Conservation (phyloP, 495 filamentous ascomycete species). For the Aspergillus bridgeri region DNA sequence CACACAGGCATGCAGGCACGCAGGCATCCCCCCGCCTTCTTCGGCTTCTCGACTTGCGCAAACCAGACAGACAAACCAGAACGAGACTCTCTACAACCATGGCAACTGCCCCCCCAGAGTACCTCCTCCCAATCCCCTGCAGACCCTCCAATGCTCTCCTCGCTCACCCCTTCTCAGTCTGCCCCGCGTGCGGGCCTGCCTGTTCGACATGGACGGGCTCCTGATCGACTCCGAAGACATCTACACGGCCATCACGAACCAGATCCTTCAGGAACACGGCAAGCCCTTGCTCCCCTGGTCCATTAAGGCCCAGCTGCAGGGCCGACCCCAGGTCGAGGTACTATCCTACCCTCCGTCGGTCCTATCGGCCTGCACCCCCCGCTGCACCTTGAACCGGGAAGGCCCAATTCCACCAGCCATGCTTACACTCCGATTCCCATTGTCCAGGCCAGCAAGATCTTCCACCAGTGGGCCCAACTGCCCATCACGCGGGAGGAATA, state of each 20-base stretch:
- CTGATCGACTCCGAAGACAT: conserved; percentile 91
- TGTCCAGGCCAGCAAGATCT: conserved; percentile 47
- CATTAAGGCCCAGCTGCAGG: conserved; percentile 92
- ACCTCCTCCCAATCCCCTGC: conserved; percentile 1
- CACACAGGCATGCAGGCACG: too few species aligned
- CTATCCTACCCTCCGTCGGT: conserved; percentile 1
- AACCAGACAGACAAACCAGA: not conserved
- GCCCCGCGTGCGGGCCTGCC: conserved; percentile 81
- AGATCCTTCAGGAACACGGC: conserved; percentile 69
- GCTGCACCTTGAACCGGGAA: not conserved
- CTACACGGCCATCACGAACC: conserved; percentile 81
- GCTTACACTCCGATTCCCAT: conserved; percentile 1
- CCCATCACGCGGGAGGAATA: conserved; percentile 69
- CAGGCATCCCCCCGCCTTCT: not conserved
- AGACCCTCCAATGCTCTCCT: conserved; percentile 6
- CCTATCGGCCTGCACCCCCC: not conserved
- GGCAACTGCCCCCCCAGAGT: conserved; percentile 37
- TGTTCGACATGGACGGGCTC: conserved; percentile 99
- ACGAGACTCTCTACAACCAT: conserved; percentile 15
- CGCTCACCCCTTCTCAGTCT: conserved; percentile 42
- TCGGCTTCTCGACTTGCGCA: too few species aligned
- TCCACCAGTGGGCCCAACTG: conserved; percentile 82
- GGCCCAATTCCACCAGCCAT: not conserved
- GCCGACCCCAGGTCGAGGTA: conserved; percentile 75
- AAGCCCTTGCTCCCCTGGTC: conserved; percentile 78